A percentile compares a stretch with the other conserved stretches of the same genome.
phyloP scores from a whole-genome alignment of 192 early-diverging fungal species.

The Coemansia sp. region DNA sequence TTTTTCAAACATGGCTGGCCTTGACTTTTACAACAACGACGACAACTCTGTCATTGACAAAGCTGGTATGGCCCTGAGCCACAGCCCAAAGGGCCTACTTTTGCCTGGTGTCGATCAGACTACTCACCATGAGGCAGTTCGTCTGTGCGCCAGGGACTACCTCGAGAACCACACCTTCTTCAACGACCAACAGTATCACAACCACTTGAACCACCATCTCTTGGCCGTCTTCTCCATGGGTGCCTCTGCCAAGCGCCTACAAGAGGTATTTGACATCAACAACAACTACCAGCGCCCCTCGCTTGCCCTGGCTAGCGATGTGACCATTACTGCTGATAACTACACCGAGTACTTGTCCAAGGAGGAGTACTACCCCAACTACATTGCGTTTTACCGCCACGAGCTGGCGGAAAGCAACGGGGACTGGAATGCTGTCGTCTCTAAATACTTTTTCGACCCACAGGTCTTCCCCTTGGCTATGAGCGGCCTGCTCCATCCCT shows the following conservation, averaged over 20 bases:
- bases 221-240: constrained; percentile 63
- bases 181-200: constrained; percentile 60
- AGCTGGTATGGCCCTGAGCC: constrained; percentile 32
- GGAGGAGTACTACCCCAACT: constrained; percentile 52
- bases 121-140: constrained; percentile 42
- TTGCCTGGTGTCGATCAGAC: constrained; percentile 56
- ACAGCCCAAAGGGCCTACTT: constrained; percentile 14
- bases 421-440: constrained; percentile 36
- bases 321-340: constrained; percentile 43
- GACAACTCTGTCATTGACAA: constrained; percentile 39
- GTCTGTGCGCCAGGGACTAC: constrained; percentile 55
- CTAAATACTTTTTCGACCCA: constrained; percentile 53
- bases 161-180: constrained; percentile 61
- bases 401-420: constrained; percentile 53
- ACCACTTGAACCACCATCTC: constrained; percentile 61
- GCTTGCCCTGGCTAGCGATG: constrained; percentile 20
- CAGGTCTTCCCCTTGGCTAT: constrained; percentile 52
- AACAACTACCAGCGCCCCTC: constrained; percentile 34
- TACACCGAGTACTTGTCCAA: constrained; percentile 41
- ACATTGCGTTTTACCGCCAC: constrained; percentile 52
- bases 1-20: background rate
- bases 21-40: constrained; percentile 15
- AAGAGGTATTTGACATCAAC: constrained; percentile 57
- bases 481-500: constrained; percentile 60
- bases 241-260: constrained; percentile 52